These are phyloP conservation scores for Aspergillus funiculosus DNA, from an alignment of 495 filamentous ascomycete species.

Conservation along the genomic window DNA sequence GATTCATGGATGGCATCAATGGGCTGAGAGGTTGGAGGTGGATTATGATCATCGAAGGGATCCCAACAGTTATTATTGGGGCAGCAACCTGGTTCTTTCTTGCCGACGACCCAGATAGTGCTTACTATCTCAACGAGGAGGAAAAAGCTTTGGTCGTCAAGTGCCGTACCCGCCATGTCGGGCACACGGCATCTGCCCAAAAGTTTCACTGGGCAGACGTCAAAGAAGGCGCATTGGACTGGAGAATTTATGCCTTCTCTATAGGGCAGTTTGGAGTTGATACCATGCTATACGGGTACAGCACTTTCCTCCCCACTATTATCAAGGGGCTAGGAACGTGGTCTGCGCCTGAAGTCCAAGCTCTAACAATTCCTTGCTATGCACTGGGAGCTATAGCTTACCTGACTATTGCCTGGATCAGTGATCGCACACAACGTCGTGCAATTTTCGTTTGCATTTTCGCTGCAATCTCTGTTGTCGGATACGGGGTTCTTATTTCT, in stretches of 20 bases:
- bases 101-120: conserved; percentile 58
- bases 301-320: conserved; percentile 73
- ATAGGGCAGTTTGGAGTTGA: conserved; percentile 61
- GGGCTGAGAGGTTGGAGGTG: conserved; percentile 54
- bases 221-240: conserved; percentile 48
- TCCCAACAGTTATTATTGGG: conserved; percentile 61
- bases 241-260: conserved; percentile 64
- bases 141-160: conserved; percentile 49
- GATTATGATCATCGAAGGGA: conserved; percentile 64
- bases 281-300: conserved; percentile 72
- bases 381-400: conserved; percentile 61
- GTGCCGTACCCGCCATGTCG: conserved; percentile 46
- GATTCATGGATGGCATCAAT: conserved; percentile 60
- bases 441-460: conserved; percentile 56
- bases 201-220: conserved; percentile 55
- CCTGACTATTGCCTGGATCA: conserved; percentile 54
- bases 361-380: conserved; percentile 76
- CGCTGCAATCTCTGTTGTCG: conserved; percentile 54
- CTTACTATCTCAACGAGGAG: conserved; percentile 54
- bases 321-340: conserved; percentile 62
- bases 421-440: conserved; percentile 56
- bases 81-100: conserved; percentile 56
- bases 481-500: conserved; percentile 61
- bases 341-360: conserved; percentile 57
- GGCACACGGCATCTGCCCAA: conserved; percentile 54